Base-by-base conservation (phyloP, 2,329 filamentous ascomycete species). In the Diplodia corticola region DNA sequence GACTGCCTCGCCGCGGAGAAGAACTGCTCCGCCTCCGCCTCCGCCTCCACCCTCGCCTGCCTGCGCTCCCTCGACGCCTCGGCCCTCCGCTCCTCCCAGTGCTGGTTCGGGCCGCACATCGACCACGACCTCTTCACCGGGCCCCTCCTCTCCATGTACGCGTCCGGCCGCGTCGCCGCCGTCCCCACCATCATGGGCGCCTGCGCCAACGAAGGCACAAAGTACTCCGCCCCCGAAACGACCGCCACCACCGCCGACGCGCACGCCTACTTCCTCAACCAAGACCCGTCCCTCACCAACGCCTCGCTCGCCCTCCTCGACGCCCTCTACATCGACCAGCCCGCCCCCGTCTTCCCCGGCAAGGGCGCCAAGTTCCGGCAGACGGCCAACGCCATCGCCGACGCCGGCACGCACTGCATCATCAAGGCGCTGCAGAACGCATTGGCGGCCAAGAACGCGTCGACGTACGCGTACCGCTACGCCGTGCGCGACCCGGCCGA, bases 391-490 rank as follows among this genome's bases (percentile, higher is more conserved):
- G 86, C 82, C 4, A 78, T 89, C 72, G 83, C 81, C 1, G 73
- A 79, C 10, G 75, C 78, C 6, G 79, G 80, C 51, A 76, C 78
- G 1, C 88, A 81, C 70, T 91, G 89, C 69, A 86, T 88, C 0
- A 84, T 84, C 0, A 80, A 89, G 44, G 84, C 81, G 75, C 78
- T 89, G 72, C 83, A 81, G 2, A 73, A 79, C 12, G 75, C 78
- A 5, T 75, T 80, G 0, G 76, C 77, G 1, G 69, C 73, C 24
- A 70, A 80, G 63, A 20, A 24, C 35, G 12, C 9, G 2, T 24
- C 49, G 1, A 64, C 49, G 17, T 93, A 86, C 83, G 88, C 87
- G 73, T 93, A 93, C 74, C 85, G 85, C 48, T 91, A 88, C 78
- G 85, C 89, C 63, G 90, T 92, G 2, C 78, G 85, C 49, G 89